Conservation (phyloP, 2,329 filamentous ascomycete species). For the Anthostomella pinea region DNA sequence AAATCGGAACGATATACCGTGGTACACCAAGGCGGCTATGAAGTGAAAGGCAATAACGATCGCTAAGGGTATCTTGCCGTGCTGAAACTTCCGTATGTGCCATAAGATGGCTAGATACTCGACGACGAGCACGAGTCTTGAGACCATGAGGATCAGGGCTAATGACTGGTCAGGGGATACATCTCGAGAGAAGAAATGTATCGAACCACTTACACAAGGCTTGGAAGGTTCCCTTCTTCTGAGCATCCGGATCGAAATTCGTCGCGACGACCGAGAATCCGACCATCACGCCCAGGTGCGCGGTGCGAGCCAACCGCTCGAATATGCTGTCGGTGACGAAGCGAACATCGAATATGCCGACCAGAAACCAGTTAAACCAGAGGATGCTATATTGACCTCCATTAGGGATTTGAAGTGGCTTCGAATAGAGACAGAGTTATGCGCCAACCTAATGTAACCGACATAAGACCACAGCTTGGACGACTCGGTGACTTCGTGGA, state of each 20-base stretch:
- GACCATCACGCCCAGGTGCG: conserved; percentile 61
- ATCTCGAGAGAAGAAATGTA: not conserved
- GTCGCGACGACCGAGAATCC: conserved; percentile 59
- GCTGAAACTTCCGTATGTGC: conserved; percentile 38
- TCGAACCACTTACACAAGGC: conserved; percentile 37
- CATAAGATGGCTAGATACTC: conserved; percentile 51
- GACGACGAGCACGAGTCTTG: conserved; percentile 47
- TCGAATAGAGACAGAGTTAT: conserved; percentile 10
- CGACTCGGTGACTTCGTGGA: conserved; percentile 16
- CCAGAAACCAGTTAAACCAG: conserved; percentile 65
- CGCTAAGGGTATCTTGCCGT: conserved; percentile 32
- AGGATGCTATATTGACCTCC: conserved; percentile 43
- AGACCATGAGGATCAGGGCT: conserved; percentile 47
- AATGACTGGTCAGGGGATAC: not conserved
- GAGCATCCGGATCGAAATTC: conserved; percentile 37
- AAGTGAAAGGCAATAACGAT: conserved; percentile 35
- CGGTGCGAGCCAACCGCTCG: conserved; percentile 54
- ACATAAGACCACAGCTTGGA: conserved; percentile 40
- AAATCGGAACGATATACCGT: conserved; percentile 40
- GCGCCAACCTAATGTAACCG: conserved; percentile 45
- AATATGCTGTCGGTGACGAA: conserved; percentile 63
- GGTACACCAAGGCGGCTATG: conserved; percentile 35
- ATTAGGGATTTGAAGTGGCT: conserved; percentile 22
- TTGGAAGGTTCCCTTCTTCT: conserved; percentile 34
- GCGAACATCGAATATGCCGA: conserved; percentile 61